These are phyloP conservation scores for Phycomyces nitens DNA, from an alignment of 192 early-diverging fungal species.

Conservation along the genomic window DNA sequence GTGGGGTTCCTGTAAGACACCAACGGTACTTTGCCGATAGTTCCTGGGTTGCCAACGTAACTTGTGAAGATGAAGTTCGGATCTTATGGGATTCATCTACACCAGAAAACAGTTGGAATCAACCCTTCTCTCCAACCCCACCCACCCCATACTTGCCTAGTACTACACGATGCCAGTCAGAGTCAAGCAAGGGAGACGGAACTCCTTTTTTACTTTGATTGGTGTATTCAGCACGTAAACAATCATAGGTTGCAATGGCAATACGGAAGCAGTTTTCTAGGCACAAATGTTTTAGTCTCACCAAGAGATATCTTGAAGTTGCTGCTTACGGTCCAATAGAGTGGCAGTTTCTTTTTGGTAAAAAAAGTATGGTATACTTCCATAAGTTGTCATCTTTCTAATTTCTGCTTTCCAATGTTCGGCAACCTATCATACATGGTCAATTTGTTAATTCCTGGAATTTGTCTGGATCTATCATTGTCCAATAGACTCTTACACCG, in stretches of 20 bases:
- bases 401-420: conserved; percentile 29
- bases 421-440: conserved; percentile 9
- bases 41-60: background rate
- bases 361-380: conserved; percentile 23
- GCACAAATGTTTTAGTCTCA: background rate
- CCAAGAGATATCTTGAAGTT: background rate
- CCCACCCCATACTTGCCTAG: background rate
- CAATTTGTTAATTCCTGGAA: background rate
- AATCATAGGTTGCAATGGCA: conserved; percentile 28
- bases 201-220: background rate
- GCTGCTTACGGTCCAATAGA: conserved; percentile 19
- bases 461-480: background rate
- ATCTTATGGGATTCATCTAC: conserved; percentile 24
- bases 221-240: conserved; percentile 15
- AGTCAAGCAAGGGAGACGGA: conserved; percentile 9
- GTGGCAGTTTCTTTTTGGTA: conserved; percentile 9
- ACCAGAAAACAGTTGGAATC: too few species aligned
- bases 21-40: conserved; percentile 13
- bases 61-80: background rate
- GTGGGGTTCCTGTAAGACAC: conserved; percentile 27
- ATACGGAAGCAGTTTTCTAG: conserved; percentile 16
- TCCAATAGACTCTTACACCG: conserved; percentile 12
- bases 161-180: conserved; percentile 21
- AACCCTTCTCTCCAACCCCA: too few species aligned
- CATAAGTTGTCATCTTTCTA: conserved; percentile 21